A percentile compares a stretch with the other conserved stretches of the same genome.
phyloP scores from a whole-genome alignment of 1,284 basidiomycete genomes.

The Schizopora paradoxa region DNA sequence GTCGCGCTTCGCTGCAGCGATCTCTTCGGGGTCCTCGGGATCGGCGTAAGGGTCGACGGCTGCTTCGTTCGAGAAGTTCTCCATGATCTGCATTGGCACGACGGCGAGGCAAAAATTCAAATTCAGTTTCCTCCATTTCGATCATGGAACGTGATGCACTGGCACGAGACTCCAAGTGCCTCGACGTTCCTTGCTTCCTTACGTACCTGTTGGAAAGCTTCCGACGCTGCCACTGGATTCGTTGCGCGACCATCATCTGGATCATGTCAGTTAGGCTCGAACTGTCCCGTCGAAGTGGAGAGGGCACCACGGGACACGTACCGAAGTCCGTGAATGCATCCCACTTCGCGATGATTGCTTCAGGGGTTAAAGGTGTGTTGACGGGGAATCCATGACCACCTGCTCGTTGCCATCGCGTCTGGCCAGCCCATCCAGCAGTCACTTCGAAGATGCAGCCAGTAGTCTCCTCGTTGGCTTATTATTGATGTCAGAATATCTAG shows the following conservation, averaged over 20 bases:
- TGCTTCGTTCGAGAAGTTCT: slow-evolving; percentile 72
- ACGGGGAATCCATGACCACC: slow-evolving; percentile 86
- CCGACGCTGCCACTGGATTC: slow-evolving; percentile 65
- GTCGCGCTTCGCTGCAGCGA: slow-evolving; percentile 77
- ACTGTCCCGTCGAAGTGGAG: too few relatives aligned
- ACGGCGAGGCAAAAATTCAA: slow-evolving; percentile 1
- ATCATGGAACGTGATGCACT: too few relatives aligned
- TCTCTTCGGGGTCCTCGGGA: slow-evolving; percentile 79
- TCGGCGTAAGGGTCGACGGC: slow-evolving; percentile 59
- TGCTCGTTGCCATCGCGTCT: slow-evolving; percentile 90
- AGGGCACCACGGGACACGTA: slow-evolving; percentile 37
- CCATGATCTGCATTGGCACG: slow-evolving; percentile 60
- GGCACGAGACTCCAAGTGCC: too few relatives aligned
- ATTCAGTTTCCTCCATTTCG: too few relatives aligned
- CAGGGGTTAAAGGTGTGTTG: slow-evolving; percentile 68
- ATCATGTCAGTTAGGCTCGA: slow-evolving; percentile 5
- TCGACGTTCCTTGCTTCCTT: too few relatives aligned
- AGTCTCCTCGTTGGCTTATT: slow-evolving; percentile 62
- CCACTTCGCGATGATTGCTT: slow-evolving; percentile 79
- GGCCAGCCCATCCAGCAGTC: slow-evolving; percentile 88
- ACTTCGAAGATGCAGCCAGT: slow-evolving; percentile 85
- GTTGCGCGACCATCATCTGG: slow-evolving; percentile 74
- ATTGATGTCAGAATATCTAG: background rate
- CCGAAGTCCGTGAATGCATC: slow-evolving; percentile 77
- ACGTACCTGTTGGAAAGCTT: slow-evolving; percentile 68